These are phyloP conservation scores for Neurospora sp. DNA, from an alignment of 495 filamentous ascomycete species.

Conservation along the genomic window DNA sequence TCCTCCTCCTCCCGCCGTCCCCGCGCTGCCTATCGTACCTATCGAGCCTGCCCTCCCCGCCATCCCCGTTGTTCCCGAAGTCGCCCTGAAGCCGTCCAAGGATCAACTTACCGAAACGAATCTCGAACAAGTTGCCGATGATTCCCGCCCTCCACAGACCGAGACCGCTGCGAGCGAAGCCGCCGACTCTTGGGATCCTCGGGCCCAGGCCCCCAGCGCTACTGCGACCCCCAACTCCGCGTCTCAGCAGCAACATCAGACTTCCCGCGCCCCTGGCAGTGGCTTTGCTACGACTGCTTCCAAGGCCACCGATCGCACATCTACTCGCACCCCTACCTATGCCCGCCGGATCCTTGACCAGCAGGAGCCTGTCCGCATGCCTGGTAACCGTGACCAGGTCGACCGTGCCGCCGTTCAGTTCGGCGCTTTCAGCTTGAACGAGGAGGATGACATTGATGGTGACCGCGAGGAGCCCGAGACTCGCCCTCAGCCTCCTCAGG, in stretches of 20 bases:
- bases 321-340: conserved; percentile 59
- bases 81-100: conserved; percentile 55
- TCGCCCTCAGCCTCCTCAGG: conserved; percentile 84
- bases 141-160: conserved; percentile 59
- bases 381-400: conserved; percentile 83
- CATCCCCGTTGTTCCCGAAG: conserved; percentile 37
- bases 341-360: conserved; percentile 83
- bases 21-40: conserved; percentile 2
- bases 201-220: conserved; percentile 38
- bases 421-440: conserved; percentile 87
- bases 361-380: conserved; percentile 96
- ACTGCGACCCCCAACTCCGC: conserved; percentile 44
- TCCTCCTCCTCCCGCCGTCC: conserved; percentile 7
- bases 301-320: conserved; percentile 55
- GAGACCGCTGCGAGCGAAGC: conserved; percentile 86
- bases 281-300: conserved; percentile 65
- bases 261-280: conserved; percentile 44
- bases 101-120: conserved; percentile 85
- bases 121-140: conserved; percentile 78
- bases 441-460: conserved; percentile 68
- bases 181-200: conserved; percentile 70
- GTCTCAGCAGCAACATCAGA: conserved; percentile 47
- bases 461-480: conserved; percentile 94
- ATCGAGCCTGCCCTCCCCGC: conserved; percentile 16
- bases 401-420: conserved; percentile 94